These are phyloP conservation scores for Volutella citrinella DNA, from an alignment of 2,329 filamentous ascomycete genomes.

Conservation along the genomic window DNA sequence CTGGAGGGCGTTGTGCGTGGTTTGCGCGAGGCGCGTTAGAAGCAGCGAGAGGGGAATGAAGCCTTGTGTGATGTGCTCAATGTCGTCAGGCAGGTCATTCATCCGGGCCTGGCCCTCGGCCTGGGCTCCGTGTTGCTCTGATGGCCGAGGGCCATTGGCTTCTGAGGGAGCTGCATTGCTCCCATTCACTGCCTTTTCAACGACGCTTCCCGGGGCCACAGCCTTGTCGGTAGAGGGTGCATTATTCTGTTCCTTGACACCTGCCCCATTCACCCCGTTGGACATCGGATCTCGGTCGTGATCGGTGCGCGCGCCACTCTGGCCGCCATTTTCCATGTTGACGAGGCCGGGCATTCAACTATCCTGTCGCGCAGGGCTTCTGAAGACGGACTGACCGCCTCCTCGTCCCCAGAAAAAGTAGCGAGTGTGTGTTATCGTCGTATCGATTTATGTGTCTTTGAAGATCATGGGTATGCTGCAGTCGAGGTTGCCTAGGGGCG, in stretches of 20 bases:
- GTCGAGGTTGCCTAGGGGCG: constrained; percentile 11
- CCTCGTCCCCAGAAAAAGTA: constrained; percentile 14
- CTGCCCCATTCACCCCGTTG: constrained; percentile 44
- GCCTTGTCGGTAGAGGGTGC: constrained; percentile 33
- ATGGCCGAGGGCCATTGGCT: constrained; percentile 13
- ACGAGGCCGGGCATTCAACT: constrained; percentile 49
- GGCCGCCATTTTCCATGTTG: constrained; percentile 54
- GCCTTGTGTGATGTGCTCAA: constrained; percentile 69
- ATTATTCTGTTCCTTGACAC: constrained; percentile 19
- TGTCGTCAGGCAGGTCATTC: constrained; percentile 59
- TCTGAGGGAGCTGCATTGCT: constrained; percentile 16
- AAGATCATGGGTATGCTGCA: constrained; percentile 17
- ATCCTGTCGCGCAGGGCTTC: constrained; percentile 9
- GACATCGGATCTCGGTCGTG: constrained; percentile 48
- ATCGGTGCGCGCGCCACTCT: constrained; percentile 52
- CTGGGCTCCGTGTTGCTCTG: constrained; percentile 11
- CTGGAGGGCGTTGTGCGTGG: constrained; percentile 74
- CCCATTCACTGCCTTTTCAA: constrained; percentile 25
- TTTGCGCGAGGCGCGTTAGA: constrained; percentile 75
- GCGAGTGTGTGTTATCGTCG: constrained; percentile 10
- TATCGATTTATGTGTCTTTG: constrained; percentile 12
- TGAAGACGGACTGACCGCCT: constrained; percentile 8
- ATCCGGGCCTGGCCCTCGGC: constrained; percentile 33
- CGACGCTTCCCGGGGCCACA: constrained; percentile 8
- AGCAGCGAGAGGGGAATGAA: constrained; percentile 75